Base-by-base conservation (phyloP, 768 basidiomycete genomes). In the Boletus sp. region DNA sequence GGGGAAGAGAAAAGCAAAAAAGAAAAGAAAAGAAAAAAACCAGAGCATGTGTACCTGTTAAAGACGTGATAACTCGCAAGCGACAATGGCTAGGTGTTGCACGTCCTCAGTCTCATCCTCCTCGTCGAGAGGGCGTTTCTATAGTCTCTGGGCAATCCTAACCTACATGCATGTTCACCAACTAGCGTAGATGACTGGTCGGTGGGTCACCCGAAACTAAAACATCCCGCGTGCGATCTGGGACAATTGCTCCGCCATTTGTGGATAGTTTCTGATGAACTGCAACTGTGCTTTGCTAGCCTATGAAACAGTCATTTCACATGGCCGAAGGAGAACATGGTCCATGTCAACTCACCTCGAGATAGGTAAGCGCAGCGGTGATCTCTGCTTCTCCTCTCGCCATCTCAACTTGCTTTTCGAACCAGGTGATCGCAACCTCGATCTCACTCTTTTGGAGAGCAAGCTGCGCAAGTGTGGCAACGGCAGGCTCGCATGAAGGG, bases 381-480 rank as follows among this genome's bases (percentile, higher is more conserved):
- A 99, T 75, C 79, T 99, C 96, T 0, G 83, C 84, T 72, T 97
- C 94, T 29, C 88, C 95, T 74, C 96, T 78, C 23, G 94, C 92
- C 56, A 98, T 79, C 67, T 91, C 83, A 0, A 85, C 83, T 69
- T 93, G 90, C 67, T 82, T 80, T 68, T 84, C 81, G 63, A 99
- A 97, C 83, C 93, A 85, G 64, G 84, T 80, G 54, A 93, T 83
- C 2, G 96, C 97, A 55, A 85, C 79, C 38, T 88, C 83, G 55
- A 97, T 85, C 74, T 90, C 89, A 66, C 87, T 85, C 72, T 95
- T 93, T 72, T 98, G 96, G 58, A 98, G 71, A 55, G 82, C 84
- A 21, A 99, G 79, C 71, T 99, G 97, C 4, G 96, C 96, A 29
- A 98, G 83, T 1, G 95, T 98, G 17, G 93, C 93, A 5, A 98